Base-by-base conservation (phyloP, 2,329 filamentous ascomycete species). In the Elsinoe batatas region DNA sequence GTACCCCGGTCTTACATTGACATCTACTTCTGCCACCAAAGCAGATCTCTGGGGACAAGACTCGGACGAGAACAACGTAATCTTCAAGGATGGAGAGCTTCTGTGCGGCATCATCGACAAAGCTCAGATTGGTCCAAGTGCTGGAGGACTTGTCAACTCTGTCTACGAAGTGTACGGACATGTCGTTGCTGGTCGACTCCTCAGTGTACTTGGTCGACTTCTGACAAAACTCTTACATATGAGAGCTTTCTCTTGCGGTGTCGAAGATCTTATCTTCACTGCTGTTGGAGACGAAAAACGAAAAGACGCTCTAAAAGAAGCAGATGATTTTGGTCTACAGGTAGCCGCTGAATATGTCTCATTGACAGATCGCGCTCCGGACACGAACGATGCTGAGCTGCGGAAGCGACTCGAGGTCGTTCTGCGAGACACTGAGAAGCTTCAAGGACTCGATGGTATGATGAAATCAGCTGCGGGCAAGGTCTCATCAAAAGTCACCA, bases 201-300 rank as follows among this genome's bases (percentile, higher is more conserved):
- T 98, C 54, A 94, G 90, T 75, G 86, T 91, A 62, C 78, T 98
- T 56, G 93, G 93, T 54, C 83, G 93, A 56, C 77, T 98, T 22
- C 74, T 98, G 60, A 98, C 93, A 0, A 86, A 91, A 64, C 85
- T 91, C 61, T 78, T 97, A 58, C 88, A 93, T 66, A 95, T 96
- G 84, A 81, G 91, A 53, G 93, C 91, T 1, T 97, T 97, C 69
- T 93, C 88, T 61, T 98, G 93, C 69, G 94, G 94, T 68, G 95
- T 98, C 71, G 91, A 98, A 65, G 94, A 98, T 76, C 77, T 98
- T 57, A 82, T 87, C 57, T 80, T 98, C 53, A 97, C 91, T 0
- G 76, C 80, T 1, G 76, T 87, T 59, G 91, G 93, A 54, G 90
- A 98, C 67, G 74, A 74, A 56, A 76, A 78, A 54, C 83, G 93